Percentiles rank a stretch among this genome's conserved stretches.
Evolutionary conservation across 192 early-diverging fungal genomes (phyloP).

Genomic region (Coemansia sp.): DNA sequence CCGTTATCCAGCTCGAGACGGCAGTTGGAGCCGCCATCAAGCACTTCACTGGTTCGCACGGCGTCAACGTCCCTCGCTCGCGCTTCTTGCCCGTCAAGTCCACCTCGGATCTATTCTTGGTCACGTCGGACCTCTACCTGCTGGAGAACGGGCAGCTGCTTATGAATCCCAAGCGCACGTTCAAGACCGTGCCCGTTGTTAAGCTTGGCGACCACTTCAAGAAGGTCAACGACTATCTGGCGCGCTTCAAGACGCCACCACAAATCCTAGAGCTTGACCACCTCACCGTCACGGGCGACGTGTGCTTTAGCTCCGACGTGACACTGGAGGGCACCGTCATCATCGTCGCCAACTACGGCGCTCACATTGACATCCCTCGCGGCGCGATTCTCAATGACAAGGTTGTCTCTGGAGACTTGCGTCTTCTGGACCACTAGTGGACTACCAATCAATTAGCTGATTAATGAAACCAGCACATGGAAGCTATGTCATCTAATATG

Average conservation of each 20-base stretch:
- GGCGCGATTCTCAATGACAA: constrained; percentile 96
- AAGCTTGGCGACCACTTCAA: constrained; percentile 99
- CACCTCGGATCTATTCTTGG: constrained; percentile 94
- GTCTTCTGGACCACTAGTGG: constrained; percentile 74
- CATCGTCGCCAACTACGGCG: constrained; percentile 97
- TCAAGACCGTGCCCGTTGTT: constrained; percentile 88
- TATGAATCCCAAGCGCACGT: constrained; percentile 92
- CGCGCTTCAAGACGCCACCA: constrained; percentile 89
- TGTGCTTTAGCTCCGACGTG: constrained; percentile 93
- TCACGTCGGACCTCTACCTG: constrained; percentile 92
- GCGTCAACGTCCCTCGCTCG: constrained; percentile 96
- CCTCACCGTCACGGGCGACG: constrained; percentile 97
- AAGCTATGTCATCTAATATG: constrained; percentile 19
- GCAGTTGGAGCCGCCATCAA: constrained; percentile 99
- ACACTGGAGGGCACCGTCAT: constrained; percentile 93
- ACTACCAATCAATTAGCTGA: not conserved
- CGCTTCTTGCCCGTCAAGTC: constrained; percentile 99
- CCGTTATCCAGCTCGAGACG: constrained; percentile 97
- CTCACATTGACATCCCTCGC: constrained; percentile 94
- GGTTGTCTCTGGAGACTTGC: constrained; percentile 95
- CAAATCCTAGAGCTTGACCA: constrained; percentile 98
- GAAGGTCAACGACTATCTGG: constrained; percentile 87
- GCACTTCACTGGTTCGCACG: constrained; percentile 91
- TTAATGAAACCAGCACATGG: not conserved
- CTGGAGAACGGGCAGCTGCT: constrained; percentile 89